Evolutionary conservation across 306 rosid species (phyloP).

Genomic region (Erythrophleum fordii): DNA sequence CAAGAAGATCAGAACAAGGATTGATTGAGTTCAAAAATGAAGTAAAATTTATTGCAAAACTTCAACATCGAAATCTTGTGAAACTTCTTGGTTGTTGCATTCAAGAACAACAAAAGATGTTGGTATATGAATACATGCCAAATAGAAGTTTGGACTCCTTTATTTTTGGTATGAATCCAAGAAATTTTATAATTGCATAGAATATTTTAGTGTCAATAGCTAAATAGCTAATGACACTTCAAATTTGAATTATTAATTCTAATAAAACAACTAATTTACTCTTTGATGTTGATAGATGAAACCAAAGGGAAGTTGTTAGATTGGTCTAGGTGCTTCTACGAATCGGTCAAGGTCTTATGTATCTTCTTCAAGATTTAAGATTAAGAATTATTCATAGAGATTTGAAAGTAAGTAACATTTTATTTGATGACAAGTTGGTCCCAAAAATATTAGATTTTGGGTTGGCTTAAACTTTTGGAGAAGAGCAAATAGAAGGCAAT

Average conservation of each 20-base stretch:
- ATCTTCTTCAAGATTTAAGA: constrained; percentile 14
- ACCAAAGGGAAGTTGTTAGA: neutral
- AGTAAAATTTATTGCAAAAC: constrained; percentile 34
- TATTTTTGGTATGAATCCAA: constrained; percentile 23
- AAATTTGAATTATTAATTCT: neutral
- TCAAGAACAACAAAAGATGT: constrained; percentile 21
- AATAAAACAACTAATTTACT: neutral
- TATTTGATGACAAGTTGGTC: constrained; percentile 45
- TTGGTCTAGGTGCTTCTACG: neutral
- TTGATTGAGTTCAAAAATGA: constrained; percentile 35
- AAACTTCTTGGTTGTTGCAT: constrained; percentile 46
- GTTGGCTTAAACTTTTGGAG: constrained; percentile 44
- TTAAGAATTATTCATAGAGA: constrained; percentile 1
- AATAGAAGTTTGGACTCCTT: constrained; percentile 31
- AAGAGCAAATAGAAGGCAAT: constrained; percentile 1
- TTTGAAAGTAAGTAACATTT: constrained; percentile 13
- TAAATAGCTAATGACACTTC: neutral
- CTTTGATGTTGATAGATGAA: neutral
- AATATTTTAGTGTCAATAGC: neutral
- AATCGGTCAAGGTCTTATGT: neutral
- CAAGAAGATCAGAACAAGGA: constrained; percentile 25
- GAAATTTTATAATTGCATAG: neutral
- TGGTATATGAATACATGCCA: constrained; percentile 13
- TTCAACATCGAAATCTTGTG: constrained; percentile 43
- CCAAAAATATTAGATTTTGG: constrained; percentile 59